These are phyloP conservation scores for Torulaspora delbrueckii DNA, from an alignment of 805 yeast species.

Conservation along the genomic window DNA sequence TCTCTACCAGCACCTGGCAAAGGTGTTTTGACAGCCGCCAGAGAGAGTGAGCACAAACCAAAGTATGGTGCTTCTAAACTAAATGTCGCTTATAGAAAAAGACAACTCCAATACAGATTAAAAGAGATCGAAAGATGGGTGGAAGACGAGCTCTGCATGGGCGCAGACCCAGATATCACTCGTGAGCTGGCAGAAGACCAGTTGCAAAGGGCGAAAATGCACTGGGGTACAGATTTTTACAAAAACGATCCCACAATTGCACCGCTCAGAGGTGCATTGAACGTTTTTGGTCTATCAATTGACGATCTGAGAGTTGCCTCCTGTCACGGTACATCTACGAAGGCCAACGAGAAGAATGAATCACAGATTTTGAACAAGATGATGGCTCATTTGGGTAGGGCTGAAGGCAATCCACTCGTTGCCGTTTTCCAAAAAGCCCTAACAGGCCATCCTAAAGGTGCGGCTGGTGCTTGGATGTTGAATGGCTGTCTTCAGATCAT, in stretches of 20 bases:
- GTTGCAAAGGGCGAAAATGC: conserved; percentile 72
- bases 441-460: conserved; percentile 99
- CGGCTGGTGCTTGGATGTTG: conserved; percentile 99
- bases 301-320: conserved; percentile 91
- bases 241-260: conserved; percentile 81
- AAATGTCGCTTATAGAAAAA: conserved; percentile 14
- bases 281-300: conserved; percentile 77
- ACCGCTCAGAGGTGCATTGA: conserved; percentile 88
- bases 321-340: conserved; percentile 97
- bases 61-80: conserved; percentile 11
- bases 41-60: conserved; percentile 54
- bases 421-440: conserved; percentile 94
- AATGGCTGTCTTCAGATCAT: conserved; percentile 89
- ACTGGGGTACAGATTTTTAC: conserved; percentile 89
- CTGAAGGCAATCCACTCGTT: conserved; percentile 86
- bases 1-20: conserved; percentile 94
- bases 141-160: conserved; percentile 43
- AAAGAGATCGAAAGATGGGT: conserved; percentile 73
- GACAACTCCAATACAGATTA: conserved; percentile 41
- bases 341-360: conserved; percentile 95
- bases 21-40: conserved; percentile 85
- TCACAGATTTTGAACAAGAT: conserved; percentile 75
- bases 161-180: conserved; percentile 40
- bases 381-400: conserved; percentile 86
- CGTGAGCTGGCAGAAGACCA: conserved; percentile 73